Evolutionary conservation across 2,329 filamentous ascomycete species (phyloP), one percentile per base, ranked within the genome.

Genomic region (Chaetomiaceae sp.): DNA sequence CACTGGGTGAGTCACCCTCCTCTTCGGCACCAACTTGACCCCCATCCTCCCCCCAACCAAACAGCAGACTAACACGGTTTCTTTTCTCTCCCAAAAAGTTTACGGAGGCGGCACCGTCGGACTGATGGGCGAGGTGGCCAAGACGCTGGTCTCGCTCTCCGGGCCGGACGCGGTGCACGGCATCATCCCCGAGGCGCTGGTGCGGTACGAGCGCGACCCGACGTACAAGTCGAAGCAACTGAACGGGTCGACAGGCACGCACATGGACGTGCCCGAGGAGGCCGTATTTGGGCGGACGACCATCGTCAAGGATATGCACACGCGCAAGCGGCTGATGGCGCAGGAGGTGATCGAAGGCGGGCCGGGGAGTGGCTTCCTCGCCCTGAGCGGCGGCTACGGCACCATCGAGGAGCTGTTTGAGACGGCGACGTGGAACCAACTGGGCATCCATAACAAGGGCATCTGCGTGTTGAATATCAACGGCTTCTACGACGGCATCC

Each of bases 331-430:
- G 60, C 77, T 93, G 73, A 97, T 99, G 93, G 92, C 91, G 6
- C 76, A 83, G 61, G 87, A 92, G 67, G 90, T 97, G 14, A 79
- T 95, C 20, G 78, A 81, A 17, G 89, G 89, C 21, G 91, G 87
- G 0, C 82, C 85, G 0, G 92, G 92, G 1, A 86, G 83, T 51
- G 92, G 92, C 12, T 99, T 99, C 71, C 82, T 99, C 35, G 90
- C 90, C 23, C 73, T 99, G 53, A 82, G 81, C 49, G 92, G 92
- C 38, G 93, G 93, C 0, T 99, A 92, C 68, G 93, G 93, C 17
- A 99, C 93, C 2, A 79, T 97, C 66, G 93, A 99, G 73, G 93
- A 99, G 76, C 78, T 99, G 65, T 90, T 96, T 69, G 89, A 95
- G 73, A 82, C 89, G 2, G 84, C 83, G 21, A 95, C 89, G 10